phyloP scores from a whole-genome alignment of 208 protist species.

The Wallacemonas sp. region DNA sequence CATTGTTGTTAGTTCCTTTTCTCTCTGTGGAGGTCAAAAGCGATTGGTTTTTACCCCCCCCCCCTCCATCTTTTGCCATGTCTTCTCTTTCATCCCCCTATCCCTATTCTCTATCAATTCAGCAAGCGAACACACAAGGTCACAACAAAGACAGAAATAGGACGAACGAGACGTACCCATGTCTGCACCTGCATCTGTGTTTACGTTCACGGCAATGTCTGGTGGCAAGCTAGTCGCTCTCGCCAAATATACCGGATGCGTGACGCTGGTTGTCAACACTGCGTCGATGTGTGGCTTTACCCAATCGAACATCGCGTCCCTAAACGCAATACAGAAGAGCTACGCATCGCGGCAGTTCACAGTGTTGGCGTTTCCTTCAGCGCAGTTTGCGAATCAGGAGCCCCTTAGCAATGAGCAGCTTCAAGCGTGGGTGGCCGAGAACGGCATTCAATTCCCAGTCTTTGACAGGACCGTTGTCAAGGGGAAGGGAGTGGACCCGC shows the following conservation, averaged over 20 bases:
- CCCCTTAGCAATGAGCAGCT: constrained; percentile 46
- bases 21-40: too few species aligned
- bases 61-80: too few species aligned
- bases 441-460: constrained; percentile 42
- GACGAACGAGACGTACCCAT: too few species aligned
- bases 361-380: constrained; percentile 63
- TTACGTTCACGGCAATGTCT: constrained; percentile 30
- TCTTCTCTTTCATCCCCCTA: too few species aligned
- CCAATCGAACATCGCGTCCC: constrained; percentile 35
- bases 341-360: constrained; percentile 37
- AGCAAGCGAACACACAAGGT: too few species aligned
- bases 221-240: constrained; percentile 39
- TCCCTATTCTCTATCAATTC: too few species aligned
- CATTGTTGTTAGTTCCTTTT: too few species aligned
- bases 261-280: constrained; percentile 64
- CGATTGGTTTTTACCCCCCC: too few species aligned
- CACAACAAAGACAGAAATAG: too few species aligned
- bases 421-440: constrained; percentile 27
- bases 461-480: constrained; percentile 70
- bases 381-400: constrained; percentile 73
- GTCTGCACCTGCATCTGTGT: constrained; percentile 21
- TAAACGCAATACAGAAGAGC: constrained; percentile 43
- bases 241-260: constrained; percentile 39
- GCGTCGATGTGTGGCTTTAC: constrained; percentile 68
- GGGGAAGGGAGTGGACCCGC: constrained; percentile 39